Conservation (phyloP, 495 filamentous ascomycete species). For the Amniculicola lignicola region DNA sequence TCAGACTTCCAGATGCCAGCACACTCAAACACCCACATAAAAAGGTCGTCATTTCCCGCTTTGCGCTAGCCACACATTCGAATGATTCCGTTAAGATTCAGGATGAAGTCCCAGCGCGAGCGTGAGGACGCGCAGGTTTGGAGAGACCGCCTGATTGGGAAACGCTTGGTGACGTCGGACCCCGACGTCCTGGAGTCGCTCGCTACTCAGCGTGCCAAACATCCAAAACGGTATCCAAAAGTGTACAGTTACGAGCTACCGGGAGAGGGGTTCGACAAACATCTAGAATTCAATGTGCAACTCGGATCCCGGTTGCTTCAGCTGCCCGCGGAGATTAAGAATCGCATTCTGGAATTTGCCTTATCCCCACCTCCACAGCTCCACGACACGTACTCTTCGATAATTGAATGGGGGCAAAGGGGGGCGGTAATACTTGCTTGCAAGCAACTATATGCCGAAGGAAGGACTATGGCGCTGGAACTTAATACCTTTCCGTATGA, state of each 20-base stretch:
- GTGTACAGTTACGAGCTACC: neutral
- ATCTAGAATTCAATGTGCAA: neutral
- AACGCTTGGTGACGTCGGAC: slow-evolving; percentile 3
- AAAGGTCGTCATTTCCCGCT: no score
- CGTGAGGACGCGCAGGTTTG: slow-evolving; percentile 1
- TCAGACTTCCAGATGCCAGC: no score
- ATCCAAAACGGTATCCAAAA: slow-evolving; percentile 1
- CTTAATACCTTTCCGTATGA: slow-evolving; percentile 6
- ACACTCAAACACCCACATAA: no score
- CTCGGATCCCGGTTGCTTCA: neutral
- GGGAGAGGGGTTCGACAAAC: slow-evolving; percentile 9
- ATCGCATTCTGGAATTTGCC: slow-evolving; percentile 6
- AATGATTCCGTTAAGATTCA: no score
- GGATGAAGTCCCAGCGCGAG: no score
- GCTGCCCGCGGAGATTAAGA: slow-evolving; percentile 15
- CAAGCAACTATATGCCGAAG: slow-evolving; percentile 21
- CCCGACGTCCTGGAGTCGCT: neutral
- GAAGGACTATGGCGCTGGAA: neutral
- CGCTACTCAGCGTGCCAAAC: neutral
- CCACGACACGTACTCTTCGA: neutral
- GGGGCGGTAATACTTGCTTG: slow-evolving; percentile 10
- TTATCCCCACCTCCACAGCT: neutral
- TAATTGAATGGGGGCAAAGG: neutral
- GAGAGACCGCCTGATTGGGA: slow-evolving; percentile 12
- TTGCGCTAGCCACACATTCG: no score